Conservation (phyloP, 495 filamentous ascomycete genomes). For the Trichoderma asperelloides region DNA sequence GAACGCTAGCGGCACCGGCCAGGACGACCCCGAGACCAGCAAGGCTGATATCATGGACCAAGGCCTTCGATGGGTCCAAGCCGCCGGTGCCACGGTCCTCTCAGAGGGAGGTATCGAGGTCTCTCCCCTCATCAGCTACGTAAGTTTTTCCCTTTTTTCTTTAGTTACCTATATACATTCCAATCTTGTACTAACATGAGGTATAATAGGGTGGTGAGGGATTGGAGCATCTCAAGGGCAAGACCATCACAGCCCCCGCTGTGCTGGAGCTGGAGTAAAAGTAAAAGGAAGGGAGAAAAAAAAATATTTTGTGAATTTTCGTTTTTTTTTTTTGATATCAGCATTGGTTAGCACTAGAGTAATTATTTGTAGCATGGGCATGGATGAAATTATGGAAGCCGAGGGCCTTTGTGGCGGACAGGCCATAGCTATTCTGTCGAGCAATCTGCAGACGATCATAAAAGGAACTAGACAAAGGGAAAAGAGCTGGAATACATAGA, state of each 20-base stretch:
- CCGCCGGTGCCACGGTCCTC: constrained; percentile 64
- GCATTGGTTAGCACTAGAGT: not conserved
- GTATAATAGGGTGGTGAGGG: constrained; percentile 79
- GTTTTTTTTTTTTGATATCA: constrained; percentile 5
- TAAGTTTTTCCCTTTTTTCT: constrained; percentile 43
- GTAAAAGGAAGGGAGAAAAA: constrained; percentile 12
- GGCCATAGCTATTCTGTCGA: not conserved
- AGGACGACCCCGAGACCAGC: constrained; percentile 93
- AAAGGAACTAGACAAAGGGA: not conserved
- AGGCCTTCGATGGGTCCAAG: constrained; percentile 74
- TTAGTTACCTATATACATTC: not conserved
- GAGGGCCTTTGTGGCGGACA: not conserved
- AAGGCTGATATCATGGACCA: constrained; percentile 81
- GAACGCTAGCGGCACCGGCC: constrained; percentile 82
- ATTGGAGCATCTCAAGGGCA: constrained; percentile 63
- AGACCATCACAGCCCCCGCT: constrained; percentile 66
- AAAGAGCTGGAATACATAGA: not conserved
- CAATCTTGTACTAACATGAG: not conserved
- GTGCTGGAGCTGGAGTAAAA: constrained; percentile 60
- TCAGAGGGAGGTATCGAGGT: constrained; percentile 73
- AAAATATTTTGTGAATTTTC: not conserved
- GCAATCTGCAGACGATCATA: not conserved
- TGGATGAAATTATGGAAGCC: not conserved
- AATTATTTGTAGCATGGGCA: not conserved
- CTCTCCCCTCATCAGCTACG: constrained; percentile 90